These are phyloP conservation scores for Boechera stricta DNA, from an alignment of 345 rosid species.

Conservation along the genomic window DNA sequence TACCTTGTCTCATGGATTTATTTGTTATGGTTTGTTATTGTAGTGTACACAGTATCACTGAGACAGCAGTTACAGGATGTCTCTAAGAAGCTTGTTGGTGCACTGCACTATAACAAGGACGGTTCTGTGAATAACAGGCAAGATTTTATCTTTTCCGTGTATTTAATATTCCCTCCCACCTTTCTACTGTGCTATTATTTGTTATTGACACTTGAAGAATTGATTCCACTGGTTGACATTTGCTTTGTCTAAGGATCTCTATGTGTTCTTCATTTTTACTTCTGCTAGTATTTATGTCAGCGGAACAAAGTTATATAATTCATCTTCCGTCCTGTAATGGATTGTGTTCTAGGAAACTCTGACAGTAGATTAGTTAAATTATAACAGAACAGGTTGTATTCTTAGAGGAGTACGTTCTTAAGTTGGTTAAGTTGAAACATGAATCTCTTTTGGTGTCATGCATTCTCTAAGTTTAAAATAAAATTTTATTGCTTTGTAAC, in stretches of 20 bases:
- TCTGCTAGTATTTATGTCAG: constrained; percentile 15
- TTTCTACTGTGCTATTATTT: not conserved
- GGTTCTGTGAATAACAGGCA: constrained; percentile 91
- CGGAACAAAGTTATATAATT: not conserved
- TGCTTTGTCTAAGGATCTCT: constrained; percentile 18
- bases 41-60: constrained; percentile 95
- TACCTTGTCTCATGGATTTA: constrained; percentile 37
- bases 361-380: not conserved
- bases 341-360: not conserved
- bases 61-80: constrained; percentile 98
- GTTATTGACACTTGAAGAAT: not conserved
- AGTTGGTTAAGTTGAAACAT: not conserved
- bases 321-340: not conserved
- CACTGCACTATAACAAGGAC: constrained; percentile 94
- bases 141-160: constrained; percentile 35
- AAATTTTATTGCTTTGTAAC: constrained; percentile 45
- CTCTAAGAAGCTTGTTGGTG: constrained; percentile 95
- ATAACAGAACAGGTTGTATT: not conserved
- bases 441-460: not conserved
- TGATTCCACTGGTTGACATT: not conserved
- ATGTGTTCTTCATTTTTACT: constrained; percentile 16
- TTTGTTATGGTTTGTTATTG: constrained; percentile 49
- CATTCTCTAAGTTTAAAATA: not conserved
- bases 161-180: not conserved
- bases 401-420: not conserved